These are phyloP conservation scores for Salvia rosmarinus DNA, from an alignment of 257 asterid species.

Conservation along the genomic window DNA sequence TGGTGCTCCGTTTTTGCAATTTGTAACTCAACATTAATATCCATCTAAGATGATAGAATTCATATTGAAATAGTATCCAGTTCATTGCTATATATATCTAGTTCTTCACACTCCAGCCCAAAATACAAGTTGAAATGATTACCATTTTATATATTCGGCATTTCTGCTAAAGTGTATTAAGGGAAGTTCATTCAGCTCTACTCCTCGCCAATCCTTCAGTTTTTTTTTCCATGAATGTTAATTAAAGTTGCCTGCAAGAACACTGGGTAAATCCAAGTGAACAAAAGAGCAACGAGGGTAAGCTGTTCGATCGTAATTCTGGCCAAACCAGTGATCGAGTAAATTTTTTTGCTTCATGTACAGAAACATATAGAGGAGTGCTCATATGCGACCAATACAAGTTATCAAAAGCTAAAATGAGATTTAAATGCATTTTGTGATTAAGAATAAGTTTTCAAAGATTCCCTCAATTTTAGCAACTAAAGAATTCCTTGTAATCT, in stretches of 20 bases:
- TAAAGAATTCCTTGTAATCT: slow-evolving; percentile 32
- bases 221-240: not conserved
- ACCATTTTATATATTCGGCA: not conserved
- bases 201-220: not conserved
- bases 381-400: not conserved
- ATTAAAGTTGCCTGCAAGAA: not conserved
- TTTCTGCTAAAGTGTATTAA: too few species aligned
- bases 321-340: not conserved
- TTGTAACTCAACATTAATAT: slow-evolving; percentile 24
- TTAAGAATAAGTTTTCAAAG: slow-evolving; percentile 28
- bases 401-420: not conserved
- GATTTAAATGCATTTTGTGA: not conserved
- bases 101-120: not conserved
- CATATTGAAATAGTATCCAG: slow-evolving; percentile 4
- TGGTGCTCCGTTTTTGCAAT: slow-evolving; percentile 20
- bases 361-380: too few species aligned
- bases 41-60: not conserved
- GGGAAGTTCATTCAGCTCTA: too few species aligned
- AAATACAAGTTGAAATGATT: slow-evolving; percentile 2
- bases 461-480: slow-evolving; percentile 23
- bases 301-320: too few species aligned
- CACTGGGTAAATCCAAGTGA: too few species aligned
- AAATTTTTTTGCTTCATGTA: too few species aligned
- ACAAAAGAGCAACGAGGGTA: too few species aligned
- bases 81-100: not conserved